Percentiles rank a stretch among this genome's conserved stretches.
phyloP scores from a whole-genome alignment of 2,329 filamentous ascomycete genomes.

The Apiospora phragmitis region DNA sequence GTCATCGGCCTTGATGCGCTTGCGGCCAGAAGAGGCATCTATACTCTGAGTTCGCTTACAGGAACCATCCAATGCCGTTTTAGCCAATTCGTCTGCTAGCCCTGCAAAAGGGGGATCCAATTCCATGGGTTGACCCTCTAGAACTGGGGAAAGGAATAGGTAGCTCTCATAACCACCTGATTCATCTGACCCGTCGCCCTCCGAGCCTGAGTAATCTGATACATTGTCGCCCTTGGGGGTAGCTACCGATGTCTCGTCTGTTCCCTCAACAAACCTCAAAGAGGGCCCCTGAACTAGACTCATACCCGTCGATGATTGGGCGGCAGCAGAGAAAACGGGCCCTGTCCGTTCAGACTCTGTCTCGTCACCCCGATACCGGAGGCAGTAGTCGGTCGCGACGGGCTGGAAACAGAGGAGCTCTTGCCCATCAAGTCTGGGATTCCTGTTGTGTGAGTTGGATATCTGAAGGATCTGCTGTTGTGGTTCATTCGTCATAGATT shows the following conservation, averaged over 20 bases:
- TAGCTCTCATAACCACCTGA: neutral
- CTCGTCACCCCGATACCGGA: neutral
- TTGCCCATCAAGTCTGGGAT: neutral
- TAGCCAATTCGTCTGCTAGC: neutral
- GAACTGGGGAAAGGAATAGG: neutral
- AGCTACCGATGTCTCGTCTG: neutral
- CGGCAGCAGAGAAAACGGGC: neutral
- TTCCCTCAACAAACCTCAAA: no score
- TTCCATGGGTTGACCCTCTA: neutral
- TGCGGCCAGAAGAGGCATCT: no score
- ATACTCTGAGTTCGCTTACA: neutral
- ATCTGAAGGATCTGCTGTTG: neutral
- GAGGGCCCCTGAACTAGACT: neutral
- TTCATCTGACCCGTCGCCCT: neutral
- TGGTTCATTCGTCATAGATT: neutral
- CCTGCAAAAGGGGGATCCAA: neutral
- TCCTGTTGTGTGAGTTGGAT: neutral
- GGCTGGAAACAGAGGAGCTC: neutral
- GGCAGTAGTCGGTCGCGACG: neutral
- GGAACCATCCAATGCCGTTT: neutral
- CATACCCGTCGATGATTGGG: neutral
- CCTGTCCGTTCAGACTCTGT: neutral
- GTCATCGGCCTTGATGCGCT: neutral
- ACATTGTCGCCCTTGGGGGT: neutral
- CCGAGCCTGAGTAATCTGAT: accelerated